These are phyloP conservation scores for Trichophyton rubrum DNA, from an alignment of 2,329 filamentous ascomycete species.

Conservation along the genomic window DNA sequence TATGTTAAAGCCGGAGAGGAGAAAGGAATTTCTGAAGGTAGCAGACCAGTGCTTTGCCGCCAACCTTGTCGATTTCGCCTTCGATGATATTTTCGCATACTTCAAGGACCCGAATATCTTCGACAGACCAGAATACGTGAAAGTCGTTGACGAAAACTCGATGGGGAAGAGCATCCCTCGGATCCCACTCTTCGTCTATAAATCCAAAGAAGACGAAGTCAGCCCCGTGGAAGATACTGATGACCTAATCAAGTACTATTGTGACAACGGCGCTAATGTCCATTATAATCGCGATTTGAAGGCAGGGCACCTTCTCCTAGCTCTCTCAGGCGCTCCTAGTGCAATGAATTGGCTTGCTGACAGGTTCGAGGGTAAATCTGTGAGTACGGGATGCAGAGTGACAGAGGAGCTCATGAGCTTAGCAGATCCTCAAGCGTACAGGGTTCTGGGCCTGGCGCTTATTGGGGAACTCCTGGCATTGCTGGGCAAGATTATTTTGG, in stretches of 20 bases:
- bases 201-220: constrained; percentile 38
- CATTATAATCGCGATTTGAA: constrained; percentile 35
- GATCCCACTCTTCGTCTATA: constrained; percentile 41
- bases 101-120: constrained; percentile 15
- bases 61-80: constrained; percentile 13
- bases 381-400: constrained; percentile 5
- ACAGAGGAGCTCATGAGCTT: constrained; percentile 5
- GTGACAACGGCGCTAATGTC: constrained; percentile 30
- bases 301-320: constrained; percentile 31
- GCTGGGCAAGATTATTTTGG: constrained; percentile 6
- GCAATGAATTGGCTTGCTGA: constrained; percentile 23
- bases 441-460: constrained; percentile 4
- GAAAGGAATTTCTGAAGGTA: constrained; percentile 16
- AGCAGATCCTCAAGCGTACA: constrained; percentile 5
- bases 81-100: constrained; percentile 17
- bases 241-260: constrained; percentile 31
- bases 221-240: constrained; percentile 35
- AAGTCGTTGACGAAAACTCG: constrained; percentile 16
- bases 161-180: constrained; percentile 32
- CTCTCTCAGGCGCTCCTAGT: constrained; percentile 22
- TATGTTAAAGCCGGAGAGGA: constrained; percentile 13
- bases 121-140: constrained; percentile 5
- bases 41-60: constrained; percentile 16
- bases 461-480: constrained; percentile 6
- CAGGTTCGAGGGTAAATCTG: constrained; percentile 13